Evolutionary conservation across 2,329 filamentous ascomycete genomes (phyloP), one percentile per base, ranked within the genome.

Genomic region (Ophiostoma ulmi): DNA sequence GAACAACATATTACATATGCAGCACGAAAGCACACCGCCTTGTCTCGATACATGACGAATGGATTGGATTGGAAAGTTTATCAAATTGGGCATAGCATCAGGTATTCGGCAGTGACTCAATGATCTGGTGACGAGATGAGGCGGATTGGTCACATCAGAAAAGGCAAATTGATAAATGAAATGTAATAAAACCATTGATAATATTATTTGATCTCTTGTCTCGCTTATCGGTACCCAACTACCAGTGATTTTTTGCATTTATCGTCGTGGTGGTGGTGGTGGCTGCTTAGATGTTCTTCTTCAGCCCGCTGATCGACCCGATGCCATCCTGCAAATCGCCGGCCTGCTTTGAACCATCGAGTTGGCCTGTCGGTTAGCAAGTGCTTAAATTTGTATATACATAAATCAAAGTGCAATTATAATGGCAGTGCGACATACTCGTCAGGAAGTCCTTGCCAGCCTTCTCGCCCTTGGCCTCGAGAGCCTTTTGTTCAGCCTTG

Each of bases 361-460:
- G 76, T 67, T 80, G 76, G 63, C 75, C 79, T 70, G 20, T 31
- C 31, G 39, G 63, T 35, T 22, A 48, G 61, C 35, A 31, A 31
- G 14, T 48, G 44, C 14, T 44, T 20, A 14, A 5, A 17, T 44
- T 20, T 14, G 17, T 13, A 4, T 22, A n/a, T 41, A 26, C 66
- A 39, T 41, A 17, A 11, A 10, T 36, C 22, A 26, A 22, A 22
- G 41, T 39, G 6, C 3, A 31, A 4, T 31, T 31, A 31, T 31
- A 31, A 31, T 4, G 31, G 31, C 3, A 22, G 41, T 39, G 11
- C 3, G n/a, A 14, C 76, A 75, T 70, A 80, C 79, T 76, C 70
- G 77, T 77, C 3, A 78, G 66, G 72, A 80, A 81, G 73, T 81
- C 80, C 71, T 80, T 73, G 22, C 80, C 80, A 67, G 79, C 78